Evolutionary conservation across 2,329 filamentous ascomycete genomes (phyloP), one percentile per base, ranked within the genome.

Genomic region (Trematosphaeria pertusa): DNA sequence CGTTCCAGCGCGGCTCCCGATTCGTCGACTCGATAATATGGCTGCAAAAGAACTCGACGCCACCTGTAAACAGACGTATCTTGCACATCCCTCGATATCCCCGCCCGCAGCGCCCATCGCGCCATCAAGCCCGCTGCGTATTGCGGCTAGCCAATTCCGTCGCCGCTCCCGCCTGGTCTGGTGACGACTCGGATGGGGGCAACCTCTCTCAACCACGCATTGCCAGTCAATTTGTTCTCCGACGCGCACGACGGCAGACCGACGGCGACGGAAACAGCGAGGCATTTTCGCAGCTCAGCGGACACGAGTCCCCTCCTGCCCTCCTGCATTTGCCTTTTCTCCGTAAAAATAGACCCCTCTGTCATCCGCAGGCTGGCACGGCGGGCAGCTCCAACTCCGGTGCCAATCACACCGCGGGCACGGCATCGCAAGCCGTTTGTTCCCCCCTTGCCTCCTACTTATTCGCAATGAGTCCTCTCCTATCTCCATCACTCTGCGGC

Each of bases 271-370:
- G 10, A 20, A n/a, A 11, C 38, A 26, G 38, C 38, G 37, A 41
- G 43, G 21, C 43, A 22, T 7, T 32, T 21, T 36, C 17, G 34
- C 22, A 24, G 14, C 37, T 32, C 18, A 19, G 40, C 40, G 24
- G 40, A 43, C 36, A 28, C 40, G 8, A 33, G 37, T 21, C 26
- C 45, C 31, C 35, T 17, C 26, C 8, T 33, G 24, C 24, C 44
- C 22, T 47, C 39, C n/a, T n/a, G n/a, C n/a, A n/a, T n/a, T n/a
- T 37, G 37, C 39, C 39, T 35, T 36, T 20, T 30, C 40, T 33
- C 41, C 46, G 22, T 39, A 45, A 40, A 40, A 40, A 49, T 49
- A 49, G 46, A n/a, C n/a, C n/a, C n/a, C n/a, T n/a, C 40, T 28
- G 46, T 40, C 46, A 41, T 44, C 30, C 46, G 15, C 45, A 31